phyloP scores from a whole-genome alignment of 331 rosid species.

The Pyracantha coccinea region DNA sequence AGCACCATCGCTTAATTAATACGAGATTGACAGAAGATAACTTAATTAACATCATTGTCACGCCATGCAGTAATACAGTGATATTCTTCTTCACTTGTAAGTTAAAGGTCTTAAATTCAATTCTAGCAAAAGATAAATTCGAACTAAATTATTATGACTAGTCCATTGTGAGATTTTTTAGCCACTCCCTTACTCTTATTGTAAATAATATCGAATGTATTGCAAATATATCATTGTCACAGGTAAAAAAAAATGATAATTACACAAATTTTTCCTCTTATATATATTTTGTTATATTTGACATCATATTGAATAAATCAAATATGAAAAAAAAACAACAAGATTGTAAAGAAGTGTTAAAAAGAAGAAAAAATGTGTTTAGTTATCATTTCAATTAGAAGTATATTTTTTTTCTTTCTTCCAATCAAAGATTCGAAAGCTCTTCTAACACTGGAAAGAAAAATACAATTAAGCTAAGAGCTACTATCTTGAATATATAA shows the following conservation, averaged over 20 bases:
- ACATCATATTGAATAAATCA: background rate
- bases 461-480: background rate
- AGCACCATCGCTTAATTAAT: background rate
- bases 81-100: no score
- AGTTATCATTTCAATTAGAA: background rate
- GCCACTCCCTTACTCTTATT: no score
- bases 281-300: background rate
- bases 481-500: no score
- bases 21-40: background rate
- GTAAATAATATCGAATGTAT: no score
- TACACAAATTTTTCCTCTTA: background rate
- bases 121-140: no score
- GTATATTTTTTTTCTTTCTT: background rate
- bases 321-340: no score
- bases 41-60: background rate
- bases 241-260: no score
- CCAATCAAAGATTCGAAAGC: background rate
- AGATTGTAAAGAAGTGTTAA: no score
- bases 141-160: no score
- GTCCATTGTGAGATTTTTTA: no score
- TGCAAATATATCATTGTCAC: no score
- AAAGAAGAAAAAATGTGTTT: background rate
- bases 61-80: no score
- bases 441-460: background rate
- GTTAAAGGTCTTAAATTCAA: rapidly evolving